Conservation (phyloP, 2,329 filamentous ascomycete genomes). For the Xenoacremonium recifei region DNA sequence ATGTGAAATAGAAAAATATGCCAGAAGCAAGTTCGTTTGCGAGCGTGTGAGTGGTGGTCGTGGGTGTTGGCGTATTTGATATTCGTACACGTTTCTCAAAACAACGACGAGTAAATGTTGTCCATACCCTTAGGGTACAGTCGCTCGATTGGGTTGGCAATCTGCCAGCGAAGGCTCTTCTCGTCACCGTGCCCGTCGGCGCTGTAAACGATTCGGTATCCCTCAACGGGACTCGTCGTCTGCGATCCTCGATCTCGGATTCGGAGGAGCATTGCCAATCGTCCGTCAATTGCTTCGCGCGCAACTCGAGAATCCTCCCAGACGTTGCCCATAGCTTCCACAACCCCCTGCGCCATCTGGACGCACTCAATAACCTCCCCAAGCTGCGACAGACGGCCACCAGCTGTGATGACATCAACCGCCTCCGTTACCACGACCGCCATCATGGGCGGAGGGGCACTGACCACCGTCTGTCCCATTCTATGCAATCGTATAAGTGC, state of each 20-base stretch:
- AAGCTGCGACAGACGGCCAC: constrained; percentile 51
- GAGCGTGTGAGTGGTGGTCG: background rate
- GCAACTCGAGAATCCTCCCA: constrained; percentile 60
- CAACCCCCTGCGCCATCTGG: constrained; percentile 48
- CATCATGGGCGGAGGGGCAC: constrained; percentile 58
- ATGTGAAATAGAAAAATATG: no score
- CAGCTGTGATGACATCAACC: constrained; percentile 64
- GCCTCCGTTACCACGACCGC: constrained; percentile 63
- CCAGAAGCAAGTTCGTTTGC: background rate
- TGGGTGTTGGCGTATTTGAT: background rate
- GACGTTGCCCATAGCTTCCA: constrained; percentile 54
- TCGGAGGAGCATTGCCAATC: constrained; percentile 32
- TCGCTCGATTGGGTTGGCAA: constrained; percentile 33
- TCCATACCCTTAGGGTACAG: constrained; percentile 38
- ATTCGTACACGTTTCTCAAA: constrained; percentile 15
- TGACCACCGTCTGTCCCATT: constrained; percentile 28
- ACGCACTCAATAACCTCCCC: constrained; percentile 53
- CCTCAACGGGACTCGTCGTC: constrained; percentile 24
- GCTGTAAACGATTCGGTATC: constrained; percentile 29
- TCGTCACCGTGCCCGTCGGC: constrained; percentile 26
- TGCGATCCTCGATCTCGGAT: constrained; percentile 33
- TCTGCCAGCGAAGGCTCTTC: constrained; percentile 32
- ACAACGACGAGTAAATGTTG: constrained; percentile 31
- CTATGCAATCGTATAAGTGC: constrained; percentile 38
- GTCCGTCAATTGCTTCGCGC: constrained; percentile 43